Conservation (phyloP, 192 early-diverging fungal species). For the Backusella tarrabulga region DNA sequence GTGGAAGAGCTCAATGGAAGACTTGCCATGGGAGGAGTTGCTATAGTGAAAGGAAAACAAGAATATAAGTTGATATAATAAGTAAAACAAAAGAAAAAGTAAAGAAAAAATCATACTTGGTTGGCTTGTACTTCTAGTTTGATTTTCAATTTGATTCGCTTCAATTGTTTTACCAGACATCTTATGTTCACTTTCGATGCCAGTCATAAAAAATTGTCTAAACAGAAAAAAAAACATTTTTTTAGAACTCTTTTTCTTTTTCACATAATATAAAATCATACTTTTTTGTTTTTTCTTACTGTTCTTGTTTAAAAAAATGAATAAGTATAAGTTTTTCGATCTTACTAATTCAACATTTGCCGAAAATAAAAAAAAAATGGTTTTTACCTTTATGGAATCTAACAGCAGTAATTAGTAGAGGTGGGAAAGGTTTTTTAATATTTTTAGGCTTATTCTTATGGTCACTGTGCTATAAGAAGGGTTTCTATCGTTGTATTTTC, state of each 20-base stretch:
- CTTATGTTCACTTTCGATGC: conserved; percentile 8
- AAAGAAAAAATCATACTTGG: neutral
- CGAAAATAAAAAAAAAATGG: neutral
- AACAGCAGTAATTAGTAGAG: neutral
- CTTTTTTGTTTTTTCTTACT: neutral
- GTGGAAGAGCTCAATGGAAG: conserved; percentile 22
- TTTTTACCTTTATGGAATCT: neutral
- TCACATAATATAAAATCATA: neutral
- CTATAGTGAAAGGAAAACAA: neutral
- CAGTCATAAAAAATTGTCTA: conserved; percentile 10
- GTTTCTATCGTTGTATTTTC: neutral
- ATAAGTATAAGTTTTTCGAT: neutral
- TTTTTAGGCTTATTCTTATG: neutral
- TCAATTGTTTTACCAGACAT: neutral
- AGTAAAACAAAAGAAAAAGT: neutral
- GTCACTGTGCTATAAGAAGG: neutral
- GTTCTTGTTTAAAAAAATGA: neutral
- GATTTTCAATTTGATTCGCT: conserved; percentile 11
- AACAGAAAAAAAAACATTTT: neutral
- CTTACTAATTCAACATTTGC: neutral
- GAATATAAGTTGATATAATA: neutral
- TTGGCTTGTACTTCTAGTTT: neutral
- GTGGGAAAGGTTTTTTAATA: neutral
- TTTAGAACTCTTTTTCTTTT: neutral
- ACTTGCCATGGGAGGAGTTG: conserved; percentile 14